Evolutionary conservation across 768 basidiomycete genomes (phyloP).

Genomic region (Dioszegia aurantiaca): DNA sequence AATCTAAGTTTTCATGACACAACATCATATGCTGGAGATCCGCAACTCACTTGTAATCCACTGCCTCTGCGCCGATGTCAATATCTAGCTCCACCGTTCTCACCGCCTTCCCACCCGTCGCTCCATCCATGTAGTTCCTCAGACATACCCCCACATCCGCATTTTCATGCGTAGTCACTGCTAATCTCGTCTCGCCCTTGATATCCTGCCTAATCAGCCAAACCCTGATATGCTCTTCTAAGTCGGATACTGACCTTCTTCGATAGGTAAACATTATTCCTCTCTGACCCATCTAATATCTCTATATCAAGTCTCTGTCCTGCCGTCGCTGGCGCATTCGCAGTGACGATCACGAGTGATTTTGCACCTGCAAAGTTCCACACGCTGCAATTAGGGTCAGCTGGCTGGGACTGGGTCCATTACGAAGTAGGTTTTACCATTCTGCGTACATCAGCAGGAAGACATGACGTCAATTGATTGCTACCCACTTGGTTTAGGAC

Average conservation of each 20-base stretch:
- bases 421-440: too few species aligned
- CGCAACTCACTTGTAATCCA: conserved; percentile 87
- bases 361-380: conserved; percentile 89
- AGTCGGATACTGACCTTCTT: conserved; percentile 58
- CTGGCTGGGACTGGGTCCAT: not conserved
- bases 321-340: conserved; percentile 68
- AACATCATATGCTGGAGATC: too few species aligned
- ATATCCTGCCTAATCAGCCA: conserved; percentile 58
- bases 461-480: not conserved
- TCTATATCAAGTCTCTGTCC: conserved; percentile 88
- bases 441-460: conserved; percentile 3
- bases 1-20: too few species aligned
- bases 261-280: conserved; percentile 82
- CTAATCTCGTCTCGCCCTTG: conserved; percentile 84
- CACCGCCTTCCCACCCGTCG: conserved; percentile 8
- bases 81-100: conserved; percentile 88
- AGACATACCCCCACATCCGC: conserved; percentile 96
- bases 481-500: conserved; percentile 62
- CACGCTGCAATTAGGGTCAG: conserved; percentile 62
- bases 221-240: not conserved
- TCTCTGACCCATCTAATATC: conserved; percentile 80
- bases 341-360: conserved; percentile 90
- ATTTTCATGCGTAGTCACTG: conserved; percentile 87
- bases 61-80: conserved; percentile 96
- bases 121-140: conserved; percentile 66